phyloP scores from a whole-genome alignment of 257 asterid species.

The Craterostigma plantagineum region DNA sequence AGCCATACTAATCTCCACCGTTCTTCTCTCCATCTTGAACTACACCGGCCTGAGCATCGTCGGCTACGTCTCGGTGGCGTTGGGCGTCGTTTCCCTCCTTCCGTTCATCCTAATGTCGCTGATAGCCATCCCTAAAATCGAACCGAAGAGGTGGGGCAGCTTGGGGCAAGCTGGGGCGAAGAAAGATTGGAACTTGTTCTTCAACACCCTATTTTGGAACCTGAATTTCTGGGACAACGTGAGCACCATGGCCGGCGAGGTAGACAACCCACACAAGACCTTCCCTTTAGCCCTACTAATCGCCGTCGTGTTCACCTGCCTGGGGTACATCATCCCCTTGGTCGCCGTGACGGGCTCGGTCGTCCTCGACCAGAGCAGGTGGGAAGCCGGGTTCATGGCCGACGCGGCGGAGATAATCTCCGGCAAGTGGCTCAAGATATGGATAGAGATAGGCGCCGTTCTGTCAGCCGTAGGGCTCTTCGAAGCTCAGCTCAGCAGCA shows the following conservation, averaged over 20 bases:
- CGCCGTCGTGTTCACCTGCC: slow-evolving; percentile 45
- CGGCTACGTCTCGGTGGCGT: slow-evolving; percentile 38
- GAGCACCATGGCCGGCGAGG: slow-evolving; percentile 66
- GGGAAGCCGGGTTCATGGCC: slow-evolving; percentile 62
- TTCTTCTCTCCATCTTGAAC: slow-evolving; percentile 24
- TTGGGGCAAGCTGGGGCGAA: slow-evolving; percentile 35
- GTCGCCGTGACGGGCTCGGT: slow-evolving; percentile 54
- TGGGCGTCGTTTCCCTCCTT: slow-evolving; percentile 43
- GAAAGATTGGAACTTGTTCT: slow-evolving; percentile 48
- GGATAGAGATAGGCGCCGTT: slow-evolving; percentile 62
- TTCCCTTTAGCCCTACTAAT: slow-evolving; percentile 35
- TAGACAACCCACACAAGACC: slow-evolving; percentile 37
- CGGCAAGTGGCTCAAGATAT: slow-evolving; percentile 54
- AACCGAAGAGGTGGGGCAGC: slow-evolving; percentile 40
- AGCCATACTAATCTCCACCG: slow-evolving; percentile 30
- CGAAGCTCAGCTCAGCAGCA: slow-evolving; percentile 52
- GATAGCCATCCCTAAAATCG: slow-evolving; percentile 51
- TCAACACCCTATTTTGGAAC: slow-evolving; percentile 68
- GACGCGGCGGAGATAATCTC: slow-evolving; percentile 32
- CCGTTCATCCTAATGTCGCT: slow-evolving; percentile 46
- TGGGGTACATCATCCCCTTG: slow-evolving; percentile 51
- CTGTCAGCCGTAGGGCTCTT: slow-evolving; percentile 39
- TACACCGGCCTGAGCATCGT: slow-evolving; percentile 51
- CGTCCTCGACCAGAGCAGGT: slow-evolving; percentile 30
- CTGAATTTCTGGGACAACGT: slow-evolving; percentile 67